Conservation (phyloP, 2,329 filamentous ascomycete genomes). For the Sordariomycetes sp. region DNA sequence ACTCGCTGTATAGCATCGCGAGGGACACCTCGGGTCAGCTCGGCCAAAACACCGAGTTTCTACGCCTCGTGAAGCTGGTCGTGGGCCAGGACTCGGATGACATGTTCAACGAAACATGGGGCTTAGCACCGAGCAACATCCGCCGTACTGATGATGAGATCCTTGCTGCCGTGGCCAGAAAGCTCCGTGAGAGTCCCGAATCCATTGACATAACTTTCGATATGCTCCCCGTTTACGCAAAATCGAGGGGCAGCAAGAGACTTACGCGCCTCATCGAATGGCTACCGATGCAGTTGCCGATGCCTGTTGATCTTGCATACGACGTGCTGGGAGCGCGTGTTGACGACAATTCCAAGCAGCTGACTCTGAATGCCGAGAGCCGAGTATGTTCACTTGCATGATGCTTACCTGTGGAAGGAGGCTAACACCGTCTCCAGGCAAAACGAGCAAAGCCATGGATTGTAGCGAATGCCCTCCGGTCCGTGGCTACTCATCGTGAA, state of each 20-base stretch:
- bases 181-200: conserved; percentile 10
- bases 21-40: conserved; percentile 4
- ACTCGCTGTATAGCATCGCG: conserved; percentile 8
- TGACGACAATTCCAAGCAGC: conserved; percentile 2
- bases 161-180: conserved; percentile 10
- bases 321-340: conserved; percentile 6
- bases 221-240: conserved; percentile 11
- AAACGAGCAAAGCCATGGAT: conserved; percentile 4
- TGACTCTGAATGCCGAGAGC: conserved; percentile 6
- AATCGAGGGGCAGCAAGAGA: conserved; percentile 8
- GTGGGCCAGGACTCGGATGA: conserved; percentile 8
- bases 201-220: conserved; percentile 11
- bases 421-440: background rate
- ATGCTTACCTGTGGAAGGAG: background rate
- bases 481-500: conserved; percentile 14
- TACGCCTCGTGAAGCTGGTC: conserved; percentile 5
- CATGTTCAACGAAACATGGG: conserved; percentile 8
- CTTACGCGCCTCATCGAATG: conserved; percentile 5
- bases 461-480: conserved; percentile 16
- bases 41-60: conserved; percentile 7
- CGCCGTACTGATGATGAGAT: conserved; percentile 11
- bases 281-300: conserved; percentile 6
- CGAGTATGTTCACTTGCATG: background rate
- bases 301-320: conserved; percentile 7
- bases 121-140: conserved; percentile 8